These are phyloP conservation scores for Sarocladium brachiariae DNA, from an alignment of 2,329 filamentous ascomycete species.

Conservation along the genomic window DNA sequence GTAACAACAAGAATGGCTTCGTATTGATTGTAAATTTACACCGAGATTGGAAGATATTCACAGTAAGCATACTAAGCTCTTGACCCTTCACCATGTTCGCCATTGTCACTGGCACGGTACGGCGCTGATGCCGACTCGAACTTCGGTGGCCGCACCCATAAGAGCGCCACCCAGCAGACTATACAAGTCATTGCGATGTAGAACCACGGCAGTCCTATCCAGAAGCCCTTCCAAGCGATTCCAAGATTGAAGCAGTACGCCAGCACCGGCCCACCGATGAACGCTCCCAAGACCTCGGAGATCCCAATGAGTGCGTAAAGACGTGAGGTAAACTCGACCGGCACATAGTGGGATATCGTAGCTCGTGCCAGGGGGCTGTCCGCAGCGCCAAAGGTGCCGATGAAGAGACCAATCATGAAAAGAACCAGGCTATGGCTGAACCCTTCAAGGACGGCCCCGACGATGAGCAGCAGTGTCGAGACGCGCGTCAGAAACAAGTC, in stretches of 20 bases:
- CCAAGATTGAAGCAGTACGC: conserved; percentile 32
- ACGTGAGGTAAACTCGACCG: conserved; percentile 30
- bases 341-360: conserved; percentile 32
- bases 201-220: conserved; percentile 33
- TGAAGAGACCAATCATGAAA: conserved; percentile 30
- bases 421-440: conserved; percentile 24
- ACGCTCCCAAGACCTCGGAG: conserved; percentile 30
- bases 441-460: conserved; percentile 27
- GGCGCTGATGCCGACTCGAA: conserved; percentile 3
- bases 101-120: neutral
- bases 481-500: conserved; percentile 28
- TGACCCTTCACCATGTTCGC: neutral
- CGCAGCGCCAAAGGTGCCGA: conserved; percentile 31
- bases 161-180: conserved; percentile 21
- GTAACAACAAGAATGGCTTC: too few relatives aligned
- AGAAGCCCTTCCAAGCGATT: conserved; percentile 26
- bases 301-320: conserved; percentile 35
- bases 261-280: conserved; percentile 32
- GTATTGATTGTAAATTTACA: too few relatives aligned
- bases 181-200: conserved; percentile 27
- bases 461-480: conserved; percentile 26
- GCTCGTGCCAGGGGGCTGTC: conserved; percentile 31
- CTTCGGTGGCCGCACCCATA: conserved; percentile 27
- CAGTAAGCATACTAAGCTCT: too few relatives aligned
- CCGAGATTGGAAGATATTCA: too few relatives aligned